Base-by-base conservation (phyloP, 1,284 basidiomycete genomes). In the Macrocystidia cucumis region DNA sequence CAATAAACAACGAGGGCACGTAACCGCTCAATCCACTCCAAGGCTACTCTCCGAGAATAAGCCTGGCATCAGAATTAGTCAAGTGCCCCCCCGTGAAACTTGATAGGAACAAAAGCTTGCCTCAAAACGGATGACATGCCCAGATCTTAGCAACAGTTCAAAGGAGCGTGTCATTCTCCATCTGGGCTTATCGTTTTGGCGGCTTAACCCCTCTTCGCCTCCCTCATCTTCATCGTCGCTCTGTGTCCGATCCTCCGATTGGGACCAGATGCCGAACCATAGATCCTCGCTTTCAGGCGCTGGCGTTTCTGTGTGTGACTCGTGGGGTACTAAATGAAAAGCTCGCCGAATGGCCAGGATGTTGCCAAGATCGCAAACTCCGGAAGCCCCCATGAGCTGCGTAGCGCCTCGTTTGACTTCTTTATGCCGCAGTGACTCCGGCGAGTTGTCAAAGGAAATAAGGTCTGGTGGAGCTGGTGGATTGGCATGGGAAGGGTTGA, bases 21-120 rank as follows among this genome's bases (percentile, higher is more conserved):
- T 2, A 92, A 67, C 34, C 74, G 71, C 35, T 73, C 67, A 32
- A 91, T 76, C 89, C 89, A 92, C 47, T 92, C 85, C 30, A 80
- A 52, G 2, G 82, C 82, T 27, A 77, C 62, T 21, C 60, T 59
- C 35, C 70, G 67, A 9, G 82, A 84, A 56, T 78, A 63, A 9
- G 73, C 67, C 82, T 87, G 40, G 30, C 33, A 38, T 31, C 14
- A 21, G 12, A 28, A 29, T 38, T 38, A 37, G 39, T 23, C 21
- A 37, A 17, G 26, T 19, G 11, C n/a, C 13, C 8, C 24, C 20
- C 27, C 19, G 17, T 21, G 31, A 22, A 27, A 13, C n/a, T n/a
- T n/a, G n/a, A n/a, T n/a, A n/a, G 12, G 33, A 19, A 29, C n/a
- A 17, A n/a, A 13, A 37, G 41, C 53, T 43, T 42, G 83, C 85